Base-by-base conservation (phyloP, 2,329 filamentous ascomycete genomes). In the Teratosphaeria zuluensis region DNA sequence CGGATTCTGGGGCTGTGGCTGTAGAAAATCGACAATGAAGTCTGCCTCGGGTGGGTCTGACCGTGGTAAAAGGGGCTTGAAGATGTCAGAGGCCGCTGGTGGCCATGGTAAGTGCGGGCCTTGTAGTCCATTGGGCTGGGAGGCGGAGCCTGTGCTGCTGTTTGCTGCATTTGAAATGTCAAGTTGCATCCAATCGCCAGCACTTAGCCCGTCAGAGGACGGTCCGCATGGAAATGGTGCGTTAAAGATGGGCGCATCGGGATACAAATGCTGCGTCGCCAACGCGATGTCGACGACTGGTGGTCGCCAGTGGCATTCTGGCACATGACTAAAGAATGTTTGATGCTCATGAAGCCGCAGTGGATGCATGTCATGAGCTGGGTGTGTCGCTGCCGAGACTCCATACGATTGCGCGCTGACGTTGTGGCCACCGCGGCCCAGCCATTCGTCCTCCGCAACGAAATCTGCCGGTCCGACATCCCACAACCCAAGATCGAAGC, bases 1-100 rank as follows among this genome's bases (percentile, higher is more conserved):
- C 60, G 65, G 60, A 30, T 53, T 56, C 55, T 69, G 65, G 9
- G 19, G 19, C 31, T 52, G 38, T 8, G 51, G 55, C 35, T 16
- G 35, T 11, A 16, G n/a, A 2, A 16, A 5, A 42, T 16, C 35
- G 2, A 42, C 35, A 42, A 16, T 11, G 16, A 42, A 42, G 35
- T 42, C 35, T 30, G 48, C 12, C 11, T 19, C 16, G 42, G 48
- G 31, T 3, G 38, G 21, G 32, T 56, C 31, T 31, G 55, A 30
- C 11, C 19, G 16, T 24, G 12, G 21, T n/a, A 14, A 32, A 21
- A 42, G 30, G 8, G 46, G 38, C 19, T 52, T 24, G 30, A 42
- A 24, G n/a, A n/a, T 51, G 9, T 28, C 19, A 31, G 55, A 31
- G 55, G 55, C n/a, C 38, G 51, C 24, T 9, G 19, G 38, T 11